Evolutionary conservation across 1,284 basidiomycete genomes (phyloP), one percentile per base, ranked within the genome.

Genomic region (Mycocalia duriaeana): DNA sequence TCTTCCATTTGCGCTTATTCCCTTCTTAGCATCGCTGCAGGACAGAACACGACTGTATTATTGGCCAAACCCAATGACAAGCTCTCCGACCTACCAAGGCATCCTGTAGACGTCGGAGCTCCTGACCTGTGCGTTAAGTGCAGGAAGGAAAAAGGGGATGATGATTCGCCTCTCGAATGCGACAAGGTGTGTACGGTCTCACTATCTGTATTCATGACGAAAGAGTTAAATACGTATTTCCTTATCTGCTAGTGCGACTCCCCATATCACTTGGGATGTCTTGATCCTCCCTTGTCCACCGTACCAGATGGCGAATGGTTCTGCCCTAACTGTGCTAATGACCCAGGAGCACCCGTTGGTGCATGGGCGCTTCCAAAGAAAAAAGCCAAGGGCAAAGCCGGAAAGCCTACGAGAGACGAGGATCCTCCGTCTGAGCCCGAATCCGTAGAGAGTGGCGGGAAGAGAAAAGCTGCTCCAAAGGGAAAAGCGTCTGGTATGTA

Each of bases 241-340:
- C 22, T 35, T 18, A 19, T 37, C 38, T 19, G 9, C n/a, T 52
- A 93, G 86, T 98, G 94, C 63, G 94, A 97, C 60, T 76, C 79
- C 40, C 91, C 93, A 0, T 96, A 89, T 63, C 94, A 98, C 63
- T 71, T 89, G 11, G 73, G 73, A 3, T 98, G 94, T 63, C 76
- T 95, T 42, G 67, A 73, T 25, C 94, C 93, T 5, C 89, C 91
- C 3, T 68, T 98, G 42, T 62, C 69, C 13, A 80, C 73, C 1
- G 71, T 94, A 13, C 94, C 94, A 0, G 89, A 91, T 19, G 94
- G 89, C 28, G 90, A 94, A 64, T 95, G 92, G 92, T 94, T 94
- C 74, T 94, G 91, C 59, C 82, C 87, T 0, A 71, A 76, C 42
- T 94, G 91, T 50, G 54, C 59, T 20, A 63, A 67, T 20, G 64